Evolutionary conservation across 176 grass and related monocot species (phyloP), one percentile per base, ranked within the genome.

Genomic region (Phoenix dactylifera): DNA sequence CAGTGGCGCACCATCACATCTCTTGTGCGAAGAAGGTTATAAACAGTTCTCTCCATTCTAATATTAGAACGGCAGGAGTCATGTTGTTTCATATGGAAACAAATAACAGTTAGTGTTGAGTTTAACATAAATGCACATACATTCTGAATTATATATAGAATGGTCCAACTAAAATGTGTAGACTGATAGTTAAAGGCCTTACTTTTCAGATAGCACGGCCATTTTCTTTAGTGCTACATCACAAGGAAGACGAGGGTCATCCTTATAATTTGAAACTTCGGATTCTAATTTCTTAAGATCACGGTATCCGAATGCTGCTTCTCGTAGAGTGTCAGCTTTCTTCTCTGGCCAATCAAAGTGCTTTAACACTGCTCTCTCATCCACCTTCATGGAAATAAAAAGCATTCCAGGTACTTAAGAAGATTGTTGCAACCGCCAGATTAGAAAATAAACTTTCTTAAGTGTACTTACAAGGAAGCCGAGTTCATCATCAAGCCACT

Each of bases 311-410:
- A 98, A 98, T 50, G 93, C 93, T n/a, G 93, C 93, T 70, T 98
- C 93, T 67, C 93, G 68, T 24, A 98, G 73, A 24, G 79, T 86
- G 53, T 98, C 93, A 1, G 93, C 88, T 78, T 98, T 98, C 70
- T 79, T 98, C 74, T 98, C 93, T 10, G 93, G 93, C 93, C 93
- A 98, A 58, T 92, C 87, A 64, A 98, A 98, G 77, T 98, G 93
- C 70, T 98, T 98, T 63, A 98, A 69, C 16, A 98, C 93, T 57
- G 93, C 93, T 56, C 93, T 85, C 76, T 98, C 93, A 65, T 98
- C 93, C 72, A 98, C 93, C 87, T 98, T 78, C 44, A 49, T 19
- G 67, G 17, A 61, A 22, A 55, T 30, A 58, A 52, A 51, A 54
- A 26, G 26, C 26, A 30, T 16, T 9, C 1, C 10, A 12, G 20